Base-by-base conservation (phyloP, 2,329 filamentous ascomycete species). In the Aspergillus intermedius region DNA sequence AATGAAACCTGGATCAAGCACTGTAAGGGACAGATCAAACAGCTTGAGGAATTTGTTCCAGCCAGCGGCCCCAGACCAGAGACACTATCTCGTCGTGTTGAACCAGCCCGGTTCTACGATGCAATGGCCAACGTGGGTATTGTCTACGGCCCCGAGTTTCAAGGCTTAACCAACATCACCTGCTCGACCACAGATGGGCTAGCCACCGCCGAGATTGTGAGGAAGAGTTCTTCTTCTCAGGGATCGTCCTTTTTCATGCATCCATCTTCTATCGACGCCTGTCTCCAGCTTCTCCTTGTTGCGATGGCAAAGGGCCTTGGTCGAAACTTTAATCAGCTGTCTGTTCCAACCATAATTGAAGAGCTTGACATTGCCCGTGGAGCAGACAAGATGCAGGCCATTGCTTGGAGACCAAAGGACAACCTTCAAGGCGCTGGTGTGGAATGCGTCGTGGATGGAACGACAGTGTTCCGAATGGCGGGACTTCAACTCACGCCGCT, bases 1-100 rank as follows among this genome's bases (percentile, higher is more conserved):
- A 58, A 57, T 3, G 48, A 46, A 2, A 42, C 17, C 7, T 63
- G 57, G 55, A 56, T 40, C 13, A 62, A 62, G 37, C 60, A 65
- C 37, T 61, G 62, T 43, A 12, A 37, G 34, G 57, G 64, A 2
- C 37, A 62, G 17, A 42, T 53, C 35, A 3, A 13, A 22, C 37
- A 3, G 32, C 32, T 4, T 17, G 30, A 13, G 13, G 23, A 35
- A 19, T 13, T 7, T 9, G 17, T 19, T 15, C n/a, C 43, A 34
- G 25, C 25, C 28, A 21, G 9, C 30, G 2, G 19, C 9, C 0
- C 10, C 21, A 32, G 13, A 9, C 5, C n/a, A 19, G 15, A 19
- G n/a, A 15, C 12, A 9, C 50, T 54, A 9, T 42, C 52, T 13
- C 54, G 55, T n/a, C 52, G 49, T 21, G 42, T 58, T 2, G n/a